Conservation (phyloP, 371 early-diverging fungal genomes). For the Rhizomucor miehei region DNA sequence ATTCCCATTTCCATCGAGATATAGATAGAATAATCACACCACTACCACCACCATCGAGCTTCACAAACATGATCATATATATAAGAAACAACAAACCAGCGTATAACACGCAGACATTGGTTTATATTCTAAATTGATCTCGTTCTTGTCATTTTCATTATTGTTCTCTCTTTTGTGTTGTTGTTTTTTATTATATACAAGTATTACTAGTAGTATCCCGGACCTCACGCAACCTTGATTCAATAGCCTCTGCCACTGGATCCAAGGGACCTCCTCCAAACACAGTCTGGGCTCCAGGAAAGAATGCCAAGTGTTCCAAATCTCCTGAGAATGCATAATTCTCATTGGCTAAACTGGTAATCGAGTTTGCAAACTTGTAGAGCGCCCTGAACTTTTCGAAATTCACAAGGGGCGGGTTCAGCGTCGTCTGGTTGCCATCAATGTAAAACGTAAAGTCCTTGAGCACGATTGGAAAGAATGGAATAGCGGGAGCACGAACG, state of each 20-base stretch:
- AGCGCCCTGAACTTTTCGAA: conserved; percentile 38
- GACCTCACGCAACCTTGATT: conserved; percentile 6
- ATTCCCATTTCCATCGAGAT: no score
- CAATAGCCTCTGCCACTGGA: conserved; percentile 13
- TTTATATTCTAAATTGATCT: no score
- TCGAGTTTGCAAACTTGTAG: conserved; percentile 18
- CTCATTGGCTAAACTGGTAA: conserved; percentile 20
- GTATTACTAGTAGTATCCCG: no score
- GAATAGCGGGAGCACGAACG: conserved; percentile 35
- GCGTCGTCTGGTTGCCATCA: conserved; percentile 27
- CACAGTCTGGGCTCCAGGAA: conserved; percentile 5
- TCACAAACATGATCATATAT: no score
- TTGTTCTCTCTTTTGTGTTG: no score
- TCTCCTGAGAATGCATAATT: conserved; percentile 34
- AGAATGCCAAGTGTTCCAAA: conserved; percentile 30
- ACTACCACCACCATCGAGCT: no score
- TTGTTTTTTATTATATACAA: no score
- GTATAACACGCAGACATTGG: no score
- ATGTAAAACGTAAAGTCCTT: conserved; percentile 46
- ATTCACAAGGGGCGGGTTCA: conserved; percentile 20
- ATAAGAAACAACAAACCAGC: no score
- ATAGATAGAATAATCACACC: no score
- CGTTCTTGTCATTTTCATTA: no score
- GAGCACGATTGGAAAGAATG: conserved; percentile 41
- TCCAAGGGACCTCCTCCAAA: conserved; percentile 16